phyloP scores from a whole-genome alignment of 1,284 basidiomycete genomes.

The Pseudozyma pruni region DNA sequence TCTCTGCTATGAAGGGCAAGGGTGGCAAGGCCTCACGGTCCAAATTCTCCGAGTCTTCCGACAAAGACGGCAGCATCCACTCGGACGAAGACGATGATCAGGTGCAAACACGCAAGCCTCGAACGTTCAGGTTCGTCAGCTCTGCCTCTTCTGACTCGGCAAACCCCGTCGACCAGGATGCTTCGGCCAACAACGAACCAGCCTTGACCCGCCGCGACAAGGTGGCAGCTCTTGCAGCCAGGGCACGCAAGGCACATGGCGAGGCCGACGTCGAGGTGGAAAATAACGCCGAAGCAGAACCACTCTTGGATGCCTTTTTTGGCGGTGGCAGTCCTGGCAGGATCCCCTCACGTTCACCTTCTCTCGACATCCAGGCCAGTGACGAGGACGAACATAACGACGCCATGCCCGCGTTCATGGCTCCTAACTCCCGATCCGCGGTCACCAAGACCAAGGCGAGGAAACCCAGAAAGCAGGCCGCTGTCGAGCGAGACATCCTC shows the following conservation, averaged over 20 bases:
- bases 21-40: constrained; percentile 8
- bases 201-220: constrained; percentile 21
- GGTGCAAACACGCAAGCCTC: constrained; percentile 6
- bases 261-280: constrained; percentile 2
- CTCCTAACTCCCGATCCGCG: neutral
- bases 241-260: constrained; percentile 15
- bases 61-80: constrained; percentile 5
- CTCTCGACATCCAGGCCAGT: constrained; percentile 35
- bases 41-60: constrained; percentile 28
- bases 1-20: constrained; percentile 41
- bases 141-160: constrained; percentile 19
- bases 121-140: constrained; percentile 31
- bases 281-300: constrained; percentile 9
- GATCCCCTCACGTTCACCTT: constrained; percentile 28
- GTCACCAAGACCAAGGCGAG: constrained; percentile 8
- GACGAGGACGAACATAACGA: constrained; percentile 44
- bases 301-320: constrained; percentile 31
- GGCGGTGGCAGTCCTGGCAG: constrained; percentile 7
- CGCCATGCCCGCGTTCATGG: constrained; percentile 38
- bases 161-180: constrained; percentile 2
- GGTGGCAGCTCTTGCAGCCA: constrained; percentile 40
- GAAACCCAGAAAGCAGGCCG: constrained; percentile 7
- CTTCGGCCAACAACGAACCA: neutral
- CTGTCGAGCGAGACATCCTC: constrained; percentile 28
- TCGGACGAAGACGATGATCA: constrained; percentile 20